A percentile compares a stretch with the other conserved stretches of the same genome.
Conservation (phyloP, 2,329 filamentous ascomycete genomes). For the Aspergillus sp. region DNA sequence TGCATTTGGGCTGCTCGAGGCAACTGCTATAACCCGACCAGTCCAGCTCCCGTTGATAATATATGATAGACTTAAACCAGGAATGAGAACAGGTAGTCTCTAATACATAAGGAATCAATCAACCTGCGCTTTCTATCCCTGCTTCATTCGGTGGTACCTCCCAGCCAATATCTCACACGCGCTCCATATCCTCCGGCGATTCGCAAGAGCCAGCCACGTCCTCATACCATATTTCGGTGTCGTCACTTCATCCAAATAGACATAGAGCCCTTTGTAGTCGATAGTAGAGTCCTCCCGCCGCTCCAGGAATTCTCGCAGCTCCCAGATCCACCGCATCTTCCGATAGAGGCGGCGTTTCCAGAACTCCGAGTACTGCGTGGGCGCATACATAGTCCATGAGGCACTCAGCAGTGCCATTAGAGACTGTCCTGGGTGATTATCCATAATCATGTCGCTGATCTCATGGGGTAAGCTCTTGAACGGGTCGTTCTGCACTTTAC, state of each 20-base stretch:
- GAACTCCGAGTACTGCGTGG: not conserved
- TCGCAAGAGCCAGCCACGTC: not conserved
- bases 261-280: not conserved
- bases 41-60: not conserved
- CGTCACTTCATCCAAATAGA: not conserved
- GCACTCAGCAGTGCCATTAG: not conserved
- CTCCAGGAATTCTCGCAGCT: not conserved
- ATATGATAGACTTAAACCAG: not conserved
- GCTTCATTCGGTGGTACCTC: not conserved
- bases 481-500: not conserved
- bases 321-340: slow-evolving; percentile 1
- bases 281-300: not conserved
- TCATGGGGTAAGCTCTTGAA: not conserved
- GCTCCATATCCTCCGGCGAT: not conserved
- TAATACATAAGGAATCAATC: not conserved
- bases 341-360: not conserved
- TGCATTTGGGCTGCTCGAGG: not conserved
- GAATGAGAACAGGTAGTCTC: no score
- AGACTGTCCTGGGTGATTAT: not conserved
- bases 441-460: not conserved
- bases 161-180: not conserved
- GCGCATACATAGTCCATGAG: not conserved
- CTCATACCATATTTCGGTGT: not conserved
- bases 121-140: not conserved
- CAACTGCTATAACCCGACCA: no score